These are phyloP conservation scores for Geopyxis carbonaria DNA, from an alignment of 495 filamentous ascomycete genomes.

Conservation along the genomic window DNA sequence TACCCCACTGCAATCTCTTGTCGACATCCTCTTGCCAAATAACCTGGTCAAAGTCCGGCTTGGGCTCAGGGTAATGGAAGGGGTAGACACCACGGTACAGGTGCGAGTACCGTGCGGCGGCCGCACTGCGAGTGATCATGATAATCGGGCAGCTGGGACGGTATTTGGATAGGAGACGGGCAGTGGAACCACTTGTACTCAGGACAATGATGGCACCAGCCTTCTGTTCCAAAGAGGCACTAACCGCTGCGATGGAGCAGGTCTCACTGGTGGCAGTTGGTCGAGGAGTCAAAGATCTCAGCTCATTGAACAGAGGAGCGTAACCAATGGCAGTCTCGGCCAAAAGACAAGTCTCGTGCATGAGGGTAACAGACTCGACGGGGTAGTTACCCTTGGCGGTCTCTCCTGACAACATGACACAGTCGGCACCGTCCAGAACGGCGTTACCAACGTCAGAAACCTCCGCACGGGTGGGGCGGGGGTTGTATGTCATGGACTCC, in stretches of 20 bases:
- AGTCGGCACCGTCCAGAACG: constrained; percentile 92
- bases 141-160: constrained; percentile 70
- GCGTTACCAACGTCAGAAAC: constrained; percentile 97
- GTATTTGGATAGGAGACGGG: constrained; percentile 92
- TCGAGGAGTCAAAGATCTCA: constrained; percentile 61
- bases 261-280: constrained; percentile 78
- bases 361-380: constrained; percentile 80
- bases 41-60: constrained; percentile 75
- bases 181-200: constrained; percentile 63
- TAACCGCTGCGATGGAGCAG: constrained; percentile 89
- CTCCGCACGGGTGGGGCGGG: constrained; percentile 90
- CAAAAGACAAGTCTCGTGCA: constrained; percentile 90
- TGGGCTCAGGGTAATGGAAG: constrained; percentile 78
- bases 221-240: constrained; percentile 83
- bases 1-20: constrained; percentile 87
- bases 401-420: constrained; percentile 98
- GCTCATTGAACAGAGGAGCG: constrained; percentile 88
- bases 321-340: constrained; percentile 95
- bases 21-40: constrained; percentile 99
- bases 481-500: constrained; percentile 99
- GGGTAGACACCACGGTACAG: constrained; percentile 96
- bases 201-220: constrained; percentile 88
- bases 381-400: constrained; percentile 97
- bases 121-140: constrained; percentile 50
- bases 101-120: constrained; percentile 76